Evolutionary conservation across 1,284 basidiomycete genomes (phyloP).

Genomic region (Anthracocystis walkeri): DNA sequence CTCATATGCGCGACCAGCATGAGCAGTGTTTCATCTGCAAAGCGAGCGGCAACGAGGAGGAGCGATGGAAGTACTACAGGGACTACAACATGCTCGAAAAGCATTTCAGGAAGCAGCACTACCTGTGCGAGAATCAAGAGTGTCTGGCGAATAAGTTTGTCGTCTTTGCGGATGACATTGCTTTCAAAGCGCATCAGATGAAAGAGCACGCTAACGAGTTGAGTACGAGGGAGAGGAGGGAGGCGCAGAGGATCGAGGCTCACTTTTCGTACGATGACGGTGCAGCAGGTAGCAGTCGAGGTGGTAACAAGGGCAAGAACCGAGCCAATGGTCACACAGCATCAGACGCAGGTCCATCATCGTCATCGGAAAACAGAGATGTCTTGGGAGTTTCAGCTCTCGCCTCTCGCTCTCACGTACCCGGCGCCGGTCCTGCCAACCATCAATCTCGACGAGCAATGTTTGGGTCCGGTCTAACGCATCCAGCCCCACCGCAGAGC

Average conservation of each 20-base stretch:
- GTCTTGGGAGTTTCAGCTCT: constrained; percentile 41
- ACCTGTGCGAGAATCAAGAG: constrained; percentile 79
- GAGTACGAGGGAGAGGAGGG: constrained; percentile 80
- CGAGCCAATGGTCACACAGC: constrained; percentile 10
- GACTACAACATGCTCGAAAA: constrained; percentile 68
- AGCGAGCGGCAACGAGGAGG: constrained; percentile 54
- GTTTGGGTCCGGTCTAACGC: constrained; percentile 51
- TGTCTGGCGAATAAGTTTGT: constrained; percentile 93
- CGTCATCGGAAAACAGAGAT: constrained; percentile 28
- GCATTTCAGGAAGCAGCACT: constrained; percentile 74
- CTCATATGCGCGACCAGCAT: constrained; percentile 91
- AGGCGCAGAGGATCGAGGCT: constrained; percentile 81
- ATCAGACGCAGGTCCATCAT: background rate
- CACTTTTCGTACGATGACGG: constrained; percentile 82
- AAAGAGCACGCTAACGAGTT: constrained; percentile 85
- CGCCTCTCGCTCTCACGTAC: constrained; percentile 70
- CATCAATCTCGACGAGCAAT: constrained; percentile 46
- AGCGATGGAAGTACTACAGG: constrained; percentile 62
- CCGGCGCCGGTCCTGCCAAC: constrained; percentile 57
- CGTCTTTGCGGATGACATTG: constrained; percentile 86
- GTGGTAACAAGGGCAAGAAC: constrained; percentile 24
- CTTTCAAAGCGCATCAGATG: constrained; percentile 92
- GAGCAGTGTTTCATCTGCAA: constrained; percentile 95
- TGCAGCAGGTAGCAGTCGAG: constrained; percentile 50
- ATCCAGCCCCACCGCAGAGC: constrained; percentile 27